These are phyloP conservation scores for Taiwanofungus camphoratus DNA, from an alignment of 1,284 basidiomycete species.

Conservation along the genomic window DNA sequence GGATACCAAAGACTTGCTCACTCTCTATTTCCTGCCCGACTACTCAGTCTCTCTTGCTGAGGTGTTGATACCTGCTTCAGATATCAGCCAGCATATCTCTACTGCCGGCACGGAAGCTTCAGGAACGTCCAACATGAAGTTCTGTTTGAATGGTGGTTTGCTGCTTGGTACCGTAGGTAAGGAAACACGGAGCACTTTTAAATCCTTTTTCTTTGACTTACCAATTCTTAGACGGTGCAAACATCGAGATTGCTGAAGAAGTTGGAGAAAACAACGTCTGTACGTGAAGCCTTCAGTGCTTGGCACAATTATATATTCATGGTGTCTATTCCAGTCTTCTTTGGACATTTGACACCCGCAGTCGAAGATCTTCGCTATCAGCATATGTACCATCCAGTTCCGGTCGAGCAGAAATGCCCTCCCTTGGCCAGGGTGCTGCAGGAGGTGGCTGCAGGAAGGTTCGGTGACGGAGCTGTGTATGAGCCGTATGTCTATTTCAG, in stretches of 20 bases:
- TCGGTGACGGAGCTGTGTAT: conserved; percentile 74
- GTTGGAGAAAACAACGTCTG: conserved; percentile 69
- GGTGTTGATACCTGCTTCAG: conserved; percentile 85
- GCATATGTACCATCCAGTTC: conserved; percentile 75
- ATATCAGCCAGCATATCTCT: conserved; percentile 90
- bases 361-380: conserved; percentile 83
- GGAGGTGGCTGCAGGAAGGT: conserved; percentile 64
- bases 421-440: conserved; percentile 71
- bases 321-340: conserved; percentile 55
- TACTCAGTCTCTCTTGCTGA: conserved; percentile 89
- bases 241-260: conserved; percentile 93
- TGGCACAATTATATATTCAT: conserved; percentile 4
- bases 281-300: conserved; percentile 34
- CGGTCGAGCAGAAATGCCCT: conserved; percentile 78
- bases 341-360: conserved; percentile 73
- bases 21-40: conserved; percentile 83
- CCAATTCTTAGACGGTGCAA: conserved; percentile 71
- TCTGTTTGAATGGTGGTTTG: conserved; percentile 84
- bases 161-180: conserved; percentile 68
- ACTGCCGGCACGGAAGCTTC: conserved; percentile 92
- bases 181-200: conserved; percentile 14
- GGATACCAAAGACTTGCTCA: conserved; percentile 79
- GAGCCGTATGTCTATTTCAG: conserved; percentile 55
- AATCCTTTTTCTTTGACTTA: neutral
- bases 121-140: conserved; percentile 92